Conservation (phyloP, 148 eudicot species). For the Fagopyrum tataricum region DNA sequence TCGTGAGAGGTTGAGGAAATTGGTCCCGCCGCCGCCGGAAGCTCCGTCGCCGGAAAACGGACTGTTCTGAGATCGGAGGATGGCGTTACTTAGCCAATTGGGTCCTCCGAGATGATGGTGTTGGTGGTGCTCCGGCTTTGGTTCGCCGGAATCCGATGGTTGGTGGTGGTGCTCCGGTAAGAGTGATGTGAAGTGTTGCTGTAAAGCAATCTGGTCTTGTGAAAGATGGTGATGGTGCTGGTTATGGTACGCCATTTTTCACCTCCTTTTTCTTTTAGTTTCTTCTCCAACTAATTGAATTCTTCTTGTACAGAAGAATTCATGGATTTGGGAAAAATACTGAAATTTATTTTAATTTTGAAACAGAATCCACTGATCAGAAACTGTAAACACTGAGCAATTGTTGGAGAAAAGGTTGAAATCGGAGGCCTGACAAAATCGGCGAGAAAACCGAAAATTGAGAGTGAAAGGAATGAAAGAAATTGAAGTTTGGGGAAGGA, state of each 20-base stretch:
- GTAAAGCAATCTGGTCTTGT: constrained; percentile 14
- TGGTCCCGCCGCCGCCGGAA: neutral
- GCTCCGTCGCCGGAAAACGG: constrained; percentile 7
- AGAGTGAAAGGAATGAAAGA: neutral
- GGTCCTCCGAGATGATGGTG: constrained; percentile 13
- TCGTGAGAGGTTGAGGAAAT: constrained; percentile 18
- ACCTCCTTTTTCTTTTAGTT: neutral
- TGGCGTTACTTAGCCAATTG: constrained; percentile 19
- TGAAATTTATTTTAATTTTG: neutral
- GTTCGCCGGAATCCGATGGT: neutral
- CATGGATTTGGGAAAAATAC: neutral
- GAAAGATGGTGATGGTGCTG: constrained; percentile 15
- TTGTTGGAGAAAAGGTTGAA: neutral
- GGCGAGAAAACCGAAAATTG: constrained; percentile 12
- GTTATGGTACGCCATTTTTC: constrained; percentile 13
- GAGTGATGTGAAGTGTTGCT: constrained; percentile 6
- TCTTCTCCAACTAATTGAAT: neutral
- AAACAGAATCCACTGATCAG: neutral
- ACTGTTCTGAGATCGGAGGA: constrained; percentile 9
- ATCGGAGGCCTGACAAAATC: neutral
- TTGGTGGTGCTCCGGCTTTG: constrained; percentile 13
- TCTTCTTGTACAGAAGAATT: neutral
- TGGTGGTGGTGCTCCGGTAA: constrained; percentile 2
- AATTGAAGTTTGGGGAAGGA: neutral
- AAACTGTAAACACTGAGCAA: neutral